Conservation (phyloP, 805 yeast species). For the Metschnikowia koreensis region DNA sequence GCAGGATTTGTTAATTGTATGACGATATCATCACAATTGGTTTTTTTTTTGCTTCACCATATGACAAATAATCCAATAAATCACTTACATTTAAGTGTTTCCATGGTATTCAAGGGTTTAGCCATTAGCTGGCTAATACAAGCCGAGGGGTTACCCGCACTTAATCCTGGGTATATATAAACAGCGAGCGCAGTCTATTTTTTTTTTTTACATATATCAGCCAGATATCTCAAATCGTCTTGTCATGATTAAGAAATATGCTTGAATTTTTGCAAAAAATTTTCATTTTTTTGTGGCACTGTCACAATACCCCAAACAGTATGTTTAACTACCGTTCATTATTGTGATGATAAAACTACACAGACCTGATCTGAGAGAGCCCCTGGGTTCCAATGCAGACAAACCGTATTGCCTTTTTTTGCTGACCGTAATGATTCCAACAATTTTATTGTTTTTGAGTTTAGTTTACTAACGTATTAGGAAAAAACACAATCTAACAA, state of each 20-base stretch:
- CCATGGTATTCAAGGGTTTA: no score
- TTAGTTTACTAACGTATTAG: slow-evolving; percentile 5
- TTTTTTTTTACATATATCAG: neutral
- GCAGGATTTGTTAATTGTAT: no score
- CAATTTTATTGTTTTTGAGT: neutral
- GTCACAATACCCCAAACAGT: slow-evolving; percentile 11
- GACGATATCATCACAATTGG: no score
- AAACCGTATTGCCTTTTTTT: slow-evolving; percentile 21
- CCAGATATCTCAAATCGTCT: neutral
- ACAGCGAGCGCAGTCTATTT: no score
- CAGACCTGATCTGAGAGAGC: slow-evolving; percentile 25
- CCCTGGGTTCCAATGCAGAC: slow-evolving; percentile 20
- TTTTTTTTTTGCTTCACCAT: no score
- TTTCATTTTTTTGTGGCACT: slow-evolving; percentile 1
- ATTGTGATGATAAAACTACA: slow-evolving; percentile 22
- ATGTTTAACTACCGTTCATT: slow-evolving; percentile 13
- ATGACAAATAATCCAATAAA: no score
- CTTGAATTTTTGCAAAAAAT: neutral
- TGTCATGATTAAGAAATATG: neutral
- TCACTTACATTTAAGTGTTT: no score
- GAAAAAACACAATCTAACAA: neutral
- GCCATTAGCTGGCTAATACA: no score
- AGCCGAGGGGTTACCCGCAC: no score
- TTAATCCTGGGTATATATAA: no score
- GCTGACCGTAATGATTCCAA: slow-evolving; percentile 16